A percentile compares a stretch with the other conserved stretches of the same genome.
Conservation (phyloP, 352 stramenopile genomes). For the Phytophthora citrophthora region DNA sequence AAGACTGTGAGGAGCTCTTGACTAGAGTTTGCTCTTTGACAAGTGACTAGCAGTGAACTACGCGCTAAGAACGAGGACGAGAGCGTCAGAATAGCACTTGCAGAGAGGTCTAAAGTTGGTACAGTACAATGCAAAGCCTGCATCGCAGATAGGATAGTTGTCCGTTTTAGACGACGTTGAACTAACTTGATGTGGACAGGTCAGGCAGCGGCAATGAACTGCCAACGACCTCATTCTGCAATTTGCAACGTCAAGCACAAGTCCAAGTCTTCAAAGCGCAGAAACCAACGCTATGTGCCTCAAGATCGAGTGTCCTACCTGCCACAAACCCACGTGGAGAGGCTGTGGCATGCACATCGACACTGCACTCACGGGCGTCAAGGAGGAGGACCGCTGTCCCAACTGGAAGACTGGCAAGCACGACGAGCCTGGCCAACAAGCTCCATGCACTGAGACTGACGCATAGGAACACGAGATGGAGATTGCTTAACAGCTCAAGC, state of each 20-base stretch:
- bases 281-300: slow-evolving; percentile 48
- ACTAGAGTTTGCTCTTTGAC: slow-evolving; percentile 3
- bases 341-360: slow-evolving; percentile 69
- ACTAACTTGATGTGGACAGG: not conserved
- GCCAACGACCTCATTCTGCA: slow-evolving; percentile 13
- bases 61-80: slow-evolving; percentile 4
- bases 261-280: not conserved
- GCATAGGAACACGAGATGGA: slow-evolving; percentile 14
- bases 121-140: not conserved
- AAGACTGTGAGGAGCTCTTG: slow-evolving; percentile 1
- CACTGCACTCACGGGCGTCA: slow-evolving; percentile 50
- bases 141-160: not conserved
- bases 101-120: slow-evolving; percentile 5
- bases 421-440: slow-evolving; percentile 6
- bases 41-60: slow-evolving; percentile 2
- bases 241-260: slow-evolving; percentile 18
- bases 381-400: slow-evolving; percentile 55
- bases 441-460: not conserved
- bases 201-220: slow-evolving; percentile 1
- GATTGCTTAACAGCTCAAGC: not conserved
- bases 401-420: slow-evolving; percentile 68
- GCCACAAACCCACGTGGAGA: slow-evolving; percentile 68
- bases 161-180: slow-evolving; percentile 6
- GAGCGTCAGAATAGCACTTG: slow-evolving; percentile 17
- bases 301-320: slow-evolving; percentile 65